phyloP scores from a whole-genome alignment of 306 rosid species.

The Senna siamea region DNA sequence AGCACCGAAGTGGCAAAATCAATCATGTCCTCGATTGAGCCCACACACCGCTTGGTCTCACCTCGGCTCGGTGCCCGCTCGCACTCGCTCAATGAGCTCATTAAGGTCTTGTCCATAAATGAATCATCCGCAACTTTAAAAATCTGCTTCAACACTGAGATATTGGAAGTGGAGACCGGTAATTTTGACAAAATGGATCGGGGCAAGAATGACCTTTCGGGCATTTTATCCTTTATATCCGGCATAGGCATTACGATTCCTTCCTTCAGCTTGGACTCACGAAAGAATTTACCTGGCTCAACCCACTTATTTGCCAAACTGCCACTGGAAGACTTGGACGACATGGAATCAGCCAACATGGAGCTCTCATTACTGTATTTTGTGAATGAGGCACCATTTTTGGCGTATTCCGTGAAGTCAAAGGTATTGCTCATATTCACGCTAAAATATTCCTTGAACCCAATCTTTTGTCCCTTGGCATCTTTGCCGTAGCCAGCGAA shows the following conservation, averaged over 20 bases:
- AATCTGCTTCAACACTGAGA: constrained; percentile 54
- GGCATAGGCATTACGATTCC: constrained; percentile 80
- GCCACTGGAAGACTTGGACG: constrained; percentile 31
- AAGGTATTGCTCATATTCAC: constrained; percentile 41
- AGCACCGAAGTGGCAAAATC: constrained; percentile 72
- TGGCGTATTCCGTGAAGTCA: constrained; percentile 67
- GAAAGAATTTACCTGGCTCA: constrained; percentile 84
- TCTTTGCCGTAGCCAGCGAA: constrained; percentile 72
- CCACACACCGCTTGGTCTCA: constrained; percentile 83
- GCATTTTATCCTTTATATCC: constrained; percentile 74
- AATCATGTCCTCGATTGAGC: constrained; percentile 76
- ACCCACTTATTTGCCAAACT: constrained; percentile 66
- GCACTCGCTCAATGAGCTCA: constrained; percentile 60
- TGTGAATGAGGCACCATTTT: constrained; percentile 47
- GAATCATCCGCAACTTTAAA: constrained; percentile 70
- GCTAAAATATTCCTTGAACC: constrained; percentile 67
- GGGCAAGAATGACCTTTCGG: constrained; percentile 78
- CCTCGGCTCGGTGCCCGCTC: constrained; percentile 71
- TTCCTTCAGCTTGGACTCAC: constrained; percentile 65
- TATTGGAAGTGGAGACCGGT: constrained; percentile 62
- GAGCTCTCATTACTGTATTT: constrained; percentile 47
- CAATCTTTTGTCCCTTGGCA: constrained; percentile 40
- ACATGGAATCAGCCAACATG: too few species aligned
- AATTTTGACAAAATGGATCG: constrained; percentile 62
- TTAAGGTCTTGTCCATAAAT: constrained; percentile 60